These are phyloP conservation scores for Graphium sp. DNA, from an alignment of 2,329 filamentous ascomycete genomes.

Conservation along the genomic window DNA sequence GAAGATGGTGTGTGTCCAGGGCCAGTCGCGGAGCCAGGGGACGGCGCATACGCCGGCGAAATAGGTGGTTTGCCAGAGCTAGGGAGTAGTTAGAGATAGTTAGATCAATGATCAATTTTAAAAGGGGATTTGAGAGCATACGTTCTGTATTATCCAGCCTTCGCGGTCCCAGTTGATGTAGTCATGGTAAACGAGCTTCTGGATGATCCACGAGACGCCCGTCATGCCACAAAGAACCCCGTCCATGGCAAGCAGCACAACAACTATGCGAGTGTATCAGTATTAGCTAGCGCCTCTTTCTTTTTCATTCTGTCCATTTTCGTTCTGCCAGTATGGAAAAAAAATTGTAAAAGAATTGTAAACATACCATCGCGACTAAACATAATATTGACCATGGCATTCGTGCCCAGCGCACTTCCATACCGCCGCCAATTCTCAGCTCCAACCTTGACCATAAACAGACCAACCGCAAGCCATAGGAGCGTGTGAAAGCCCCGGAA, in stretches of 20 bases:
- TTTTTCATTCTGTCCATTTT: too few relatives aligned
- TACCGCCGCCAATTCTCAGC: slow-evolving; percentile 52
- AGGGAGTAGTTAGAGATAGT: slow-evolving; percentile 1
- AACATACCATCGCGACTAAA: slow-evolving; percentile 26
- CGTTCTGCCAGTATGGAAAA: neutral
- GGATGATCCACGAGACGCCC: slow-evolving; percentile 47
- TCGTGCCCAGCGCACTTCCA: slow-evolving; percentile 51
- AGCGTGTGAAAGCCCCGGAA: slow-evolving; percentile 70
- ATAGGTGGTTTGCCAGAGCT: slow-evolving; percentile 54
- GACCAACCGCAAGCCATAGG: slow-evolving; percentile 55
- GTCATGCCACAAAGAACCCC: slow-evolving; percentile 52
- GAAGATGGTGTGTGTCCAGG: slow-evolving; percentile 70
- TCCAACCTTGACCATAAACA: slow-evolving; percentile 50
- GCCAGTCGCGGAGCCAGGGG: slow-evolving; percentile 58
- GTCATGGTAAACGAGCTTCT: slow-evolving; percentile 40
- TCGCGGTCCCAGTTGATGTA: slow-evolving; percentile 48
- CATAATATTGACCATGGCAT: slow-evolving; percentile 59
- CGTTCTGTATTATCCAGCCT: slow-evolving; percentile 60
- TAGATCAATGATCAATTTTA: neutral
- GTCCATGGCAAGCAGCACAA: slow-evolving; percentile 44
- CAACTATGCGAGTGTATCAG: slow-evolving; percentile 14
- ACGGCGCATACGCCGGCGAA: slow-evolving; percentile 44
- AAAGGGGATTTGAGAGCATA: slow-evolving; percentile 14
- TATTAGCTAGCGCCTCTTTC: too few relatives aligned
- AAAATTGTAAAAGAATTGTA: neutral